These are phyloP conservation scores for Hypoxylon sp. DNA, from an alignment of 2,329 filamentous ascomycete genomes.

Conservation along the genomic window DNA sequence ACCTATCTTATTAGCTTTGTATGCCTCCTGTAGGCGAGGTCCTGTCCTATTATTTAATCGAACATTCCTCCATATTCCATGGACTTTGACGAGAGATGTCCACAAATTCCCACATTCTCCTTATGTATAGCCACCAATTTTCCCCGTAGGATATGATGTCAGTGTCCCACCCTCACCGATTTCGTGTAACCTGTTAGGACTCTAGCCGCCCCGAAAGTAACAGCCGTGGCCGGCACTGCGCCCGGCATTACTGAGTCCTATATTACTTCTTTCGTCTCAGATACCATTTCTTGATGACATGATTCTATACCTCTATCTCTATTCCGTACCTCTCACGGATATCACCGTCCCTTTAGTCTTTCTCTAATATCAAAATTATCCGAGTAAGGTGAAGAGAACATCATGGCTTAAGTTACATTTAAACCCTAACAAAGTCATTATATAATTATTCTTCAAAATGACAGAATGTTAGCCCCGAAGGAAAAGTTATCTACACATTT, in stretches of 20 bases:
- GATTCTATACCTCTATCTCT: not conserved
- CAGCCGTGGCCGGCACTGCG: not conserved
- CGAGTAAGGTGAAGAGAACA: not conserved
- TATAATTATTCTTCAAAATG: not conserved
- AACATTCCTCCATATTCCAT: constrained; percentile 24
- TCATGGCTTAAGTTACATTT: not conserved
- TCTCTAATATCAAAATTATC: not conserved
- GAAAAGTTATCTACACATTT: not conserved
- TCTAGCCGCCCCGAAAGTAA: constrained; percentile 1
- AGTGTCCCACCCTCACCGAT: not conserved
- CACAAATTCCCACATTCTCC: constrained; percentile 1
- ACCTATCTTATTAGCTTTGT: not conserved
- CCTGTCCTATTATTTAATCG: not conserved
- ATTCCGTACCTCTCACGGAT: not conserved
- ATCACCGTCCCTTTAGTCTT: not conserved
- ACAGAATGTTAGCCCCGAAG: not conserved
- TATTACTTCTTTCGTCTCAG: not conserved
- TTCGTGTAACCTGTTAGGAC: not conserved
- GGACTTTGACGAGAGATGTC: not conserved
- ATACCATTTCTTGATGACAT: not conserved
- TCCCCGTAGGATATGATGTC: constrained; percentile 11
- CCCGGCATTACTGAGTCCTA: constrained; percentile 6
- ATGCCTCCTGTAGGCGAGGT: not conserved
- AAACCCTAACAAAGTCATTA: not conserved
- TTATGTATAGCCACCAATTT: constrained; percentile 5